phyloP scores from a whole-genome alignment of 257 asterid genomes.

The Jaltomata sinuosa region DNA sequence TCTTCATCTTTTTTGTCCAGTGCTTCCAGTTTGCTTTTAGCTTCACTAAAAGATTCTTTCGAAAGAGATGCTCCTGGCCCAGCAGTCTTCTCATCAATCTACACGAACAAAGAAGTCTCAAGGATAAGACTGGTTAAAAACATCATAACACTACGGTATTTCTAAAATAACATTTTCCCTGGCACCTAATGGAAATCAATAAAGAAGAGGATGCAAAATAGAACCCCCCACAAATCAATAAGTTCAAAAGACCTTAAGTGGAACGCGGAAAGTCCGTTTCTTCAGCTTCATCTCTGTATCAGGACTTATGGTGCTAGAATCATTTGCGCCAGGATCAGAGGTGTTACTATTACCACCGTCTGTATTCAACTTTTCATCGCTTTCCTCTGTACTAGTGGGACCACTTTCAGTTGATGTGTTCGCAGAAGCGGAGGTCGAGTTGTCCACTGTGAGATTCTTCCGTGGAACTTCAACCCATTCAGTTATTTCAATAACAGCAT shows the following conservation, averaged over 20 bases:
- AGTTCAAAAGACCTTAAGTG: conserved; percentile 55
- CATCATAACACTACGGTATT: neutral
- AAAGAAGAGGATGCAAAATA: neutral
- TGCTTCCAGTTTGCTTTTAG: conserved; percentile 56
- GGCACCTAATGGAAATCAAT: neutral
- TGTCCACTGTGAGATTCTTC: conserved; percentile 74
- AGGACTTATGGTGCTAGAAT: conserved; percentile 42
- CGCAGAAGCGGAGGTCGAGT: conserved; percentile 61
- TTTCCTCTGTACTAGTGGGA: conserved; percentile 47
- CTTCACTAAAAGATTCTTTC: conserved; percentile 56
- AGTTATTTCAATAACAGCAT: conserved; percentile 84
- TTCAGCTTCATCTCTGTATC: conserved; percentile 85
- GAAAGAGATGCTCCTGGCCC: conserved; percentile 85
- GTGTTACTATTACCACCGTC: conserved; percentile 28
- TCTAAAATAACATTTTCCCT: neutral
- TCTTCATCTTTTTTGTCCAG: conserved; percentile 93
- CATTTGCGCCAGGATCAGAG: conserved; percentile 34
- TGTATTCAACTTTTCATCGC: conserved; percentile 34
- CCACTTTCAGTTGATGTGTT: conserved; percentile 45
- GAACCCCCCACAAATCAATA: neutral
- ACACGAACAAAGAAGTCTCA: conserved; percentile 10
- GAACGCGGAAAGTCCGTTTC: conserved; percentile 79
- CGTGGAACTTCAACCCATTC: conserved; percentile 98
- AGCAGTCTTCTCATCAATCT: conserved; percentile 75
- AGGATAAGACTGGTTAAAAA: neutral